phyloP scores from a whole-genome alignment of 768 basidiomycete species.

The Panaeolus cyanescens region DNA sequence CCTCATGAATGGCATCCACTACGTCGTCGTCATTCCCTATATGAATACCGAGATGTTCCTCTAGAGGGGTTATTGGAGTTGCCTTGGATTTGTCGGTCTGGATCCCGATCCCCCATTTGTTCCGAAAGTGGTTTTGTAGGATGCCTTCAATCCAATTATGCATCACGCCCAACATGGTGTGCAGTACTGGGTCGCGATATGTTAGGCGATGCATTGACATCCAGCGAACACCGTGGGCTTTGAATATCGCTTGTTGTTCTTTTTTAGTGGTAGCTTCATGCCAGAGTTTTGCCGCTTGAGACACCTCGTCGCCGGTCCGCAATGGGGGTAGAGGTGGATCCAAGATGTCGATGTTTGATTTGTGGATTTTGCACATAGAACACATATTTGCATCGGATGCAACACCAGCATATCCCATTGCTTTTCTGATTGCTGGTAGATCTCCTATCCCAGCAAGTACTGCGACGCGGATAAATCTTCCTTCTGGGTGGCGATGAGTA shows the following conservation, averaged over 20 bases:
- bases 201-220: too few species aligned
- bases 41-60: too few species aligned
- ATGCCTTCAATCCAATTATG: too few species aligned
- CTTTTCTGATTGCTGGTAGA: constrained; percentile 19
- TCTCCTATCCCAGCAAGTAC: constrained; percentile 18
- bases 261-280: constrained; percentile 17
- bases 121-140: too few species aligned
- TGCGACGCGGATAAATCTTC: constrained; percentile 10
- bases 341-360: constrained; percentile 7
- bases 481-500: constrained; percentile 15
- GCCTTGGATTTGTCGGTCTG: too few species aligned
- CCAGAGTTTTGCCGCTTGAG: constrained; percentile 12
- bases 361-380: constrained; percentile 16
- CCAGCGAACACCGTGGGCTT: constrained; percentile 20
- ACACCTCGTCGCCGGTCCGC: constrained; percentile 14
- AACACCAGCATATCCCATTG: constrained; percentile 17
- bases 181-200: too few species aligned
- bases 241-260: constrained; percentile 11
- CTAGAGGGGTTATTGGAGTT: too few species aligned
- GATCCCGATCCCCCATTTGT: too few species aligned
- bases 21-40: too few species aligned
- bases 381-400: constrained; percentile 17
- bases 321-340: constrained; percentile 4
- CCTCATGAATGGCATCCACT: too few species aligned
- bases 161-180: too few species aligned